These are phyloP conservation scores for Parascedosporium putredinis DNA, from an alignment of 2,329 filamentous ascomycete genomes.

Conservation along the genomic window DNA sequence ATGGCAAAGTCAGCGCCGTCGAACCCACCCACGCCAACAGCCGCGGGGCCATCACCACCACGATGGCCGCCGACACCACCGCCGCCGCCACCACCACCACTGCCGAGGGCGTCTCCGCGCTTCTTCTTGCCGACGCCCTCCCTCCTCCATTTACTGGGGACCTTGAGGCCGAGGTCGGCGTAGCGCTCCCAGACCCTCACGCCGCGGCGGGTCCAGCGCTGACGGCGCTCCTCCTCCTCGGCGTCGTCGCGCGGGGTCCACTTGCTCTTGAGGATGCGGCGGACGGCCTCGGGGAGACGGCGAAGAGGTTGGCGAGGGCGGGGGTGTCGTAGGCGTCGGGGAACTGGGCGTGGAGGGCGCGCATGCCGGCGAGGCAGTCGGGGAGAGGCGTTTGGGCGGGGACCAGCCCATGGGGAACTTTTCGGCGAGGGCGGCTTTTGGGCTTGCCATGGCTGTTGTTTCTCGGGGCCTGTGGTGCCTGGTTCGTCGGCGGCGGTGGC, in stretches of 20 bases:
- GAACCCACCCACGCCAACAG: constrained; percentile 6
- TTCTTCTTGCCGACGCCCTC: constrained; percentile 32
- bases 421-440: constrained; percentile 64
- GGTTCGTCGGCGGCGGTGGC: too few relatives aligned
- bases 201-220: constrained; percentile 52
- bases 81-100: constrained; percentile 6
- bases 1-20: neutral
- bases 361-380: constrained; percentile 83
- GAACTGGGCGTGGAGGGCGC: constrained; percentile 67
- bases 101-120: neutral
- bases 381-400: constrained; percentile 78
- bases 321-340: constrained; percentile 67
- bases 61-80: neutral
- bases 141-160: constrained; percentile 48
- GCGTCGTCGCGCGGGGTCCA: constrained; percentile 53
- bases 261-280: constrained; percentile 73
- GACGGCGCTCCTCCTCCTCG: constrained; percentile 46
- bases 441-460: constrained; percentile 52
- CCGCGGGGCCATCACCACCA: too few relatives aligned
- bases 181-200: constrained; percentile 48
- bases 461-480: constrained; percentile 13
- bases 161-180: constrained; percentile 51
- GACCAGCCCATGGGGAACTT: constrained; percentile 80
- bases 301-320: constrained; percentile 66
- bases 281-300: constrained; percentile 82